These are phyloP conservation scores for Venturia pyrina DNA, from an alignment of 2,329 filamentous ascomycete species.

Conservation along the genomic window DNA sequence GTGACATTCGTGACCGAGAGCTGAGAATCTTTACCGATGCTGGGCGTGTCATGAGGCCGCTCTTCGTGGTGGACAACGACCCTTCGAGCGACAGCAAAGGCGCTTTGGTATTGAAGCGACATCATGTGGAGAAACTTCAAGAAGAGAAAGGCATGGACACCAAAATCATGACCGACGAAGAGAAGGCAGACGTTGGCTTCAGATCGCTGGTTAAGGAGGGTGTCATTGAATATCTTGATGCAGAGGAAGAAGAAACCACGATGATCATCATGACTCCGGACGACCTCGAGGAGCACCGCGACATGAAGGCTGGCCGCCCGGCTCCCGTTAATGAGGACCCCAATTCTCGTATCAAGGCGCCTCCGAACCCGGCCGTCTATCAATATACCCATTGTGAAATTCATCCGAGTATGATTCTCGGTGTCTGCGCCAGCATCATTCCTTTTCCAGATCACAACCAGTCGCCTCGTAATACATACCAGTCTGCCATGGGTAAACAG, in stretches of 20 bases:
- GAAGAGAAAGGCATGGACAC: constrained; percentile 55
- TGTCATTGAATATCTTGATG: constrained; percentile 91
- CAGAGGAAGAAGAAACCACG: constrained; percentile 94
- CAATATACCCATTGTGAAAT: constrained; percentile 98
- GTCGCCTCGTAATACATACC: constrained; percentile 97
- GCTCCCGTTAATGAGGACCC: constrained; percentile 48
- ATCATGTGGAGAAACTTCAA: constrained; percentile 69
- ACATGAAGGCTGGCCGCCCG: constrained; percentile 23
- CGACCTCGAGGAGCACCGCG: constrained; percentile 59
- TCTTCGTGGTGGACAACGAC: constrained; percentile 90
- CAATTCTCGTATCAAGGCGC: constrained; percentile 79
- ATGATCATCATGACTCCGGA: constrained; percentile 99
- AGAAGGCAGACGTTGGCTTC: constrained; percentile 60
- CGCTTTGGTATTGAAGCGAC: constrained; percentile 70
- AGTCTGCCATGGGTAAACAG: constrained; percentile 99
- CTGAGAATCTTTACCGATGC: constrained; percentile 99
- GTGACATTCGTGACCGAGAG: constrained; percentile 92
- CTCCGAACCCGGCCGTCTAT: constrained; percentile 76
- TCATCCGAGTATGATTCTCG: constrained; percentile 96
- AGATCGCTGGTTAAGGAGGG: constrained; percentile 73
- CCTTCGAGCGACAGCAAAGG: constrained; percentile 63
- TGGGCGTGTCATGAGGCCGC: constrained; percentile 82
- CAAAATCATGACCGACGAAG: constrained; percentile 48
- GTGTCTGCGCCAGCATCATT: constrained; percentile 98
- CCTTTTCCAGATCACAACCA: constrained; percentile 98